Base-by-base conservation (phyloP, 2,329 filamentous ascomycete genomes). In the Gyromitra esculenta region DNA sequence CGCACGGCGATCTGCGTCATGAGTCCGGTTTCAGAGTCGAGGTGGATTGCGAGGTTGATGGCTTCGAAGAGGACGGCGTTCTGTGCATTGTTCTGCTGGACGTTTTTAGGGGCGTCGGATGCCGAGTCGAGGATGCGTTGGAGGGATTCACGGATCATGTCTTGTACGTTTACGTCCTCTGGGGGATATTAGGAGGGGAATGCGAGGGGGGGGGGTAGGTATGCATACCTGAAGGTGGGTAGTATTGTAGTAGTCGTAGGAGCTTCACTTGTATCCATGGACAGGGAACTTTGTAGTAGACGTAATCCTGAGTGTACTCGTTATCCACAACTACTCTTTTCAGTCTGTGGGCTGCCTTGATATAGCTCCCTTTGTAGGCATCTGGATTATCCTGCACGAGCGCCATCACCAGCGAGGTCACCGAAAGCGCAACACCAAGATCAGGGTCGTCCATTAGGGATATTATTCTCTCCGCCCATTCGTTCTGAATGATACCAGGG, bases 261-360 rank as follows among this genome's bases (percentile, higher is more conserved):
- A 99, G 87, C 85, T 99, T 99, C 82, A 98, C 92, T 84, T 98
- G 94, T 74, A 99, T 90, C 96, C 96, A 99, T 1, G 96, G 96
- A 82, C 96, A 99, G 0, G 96, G 96, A n/a, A 99, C 96, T 82
- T 97, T 97, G 87, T 99, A 99, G 86, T 99, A 99, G 35, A 97
- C 89, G 83, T 99, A 99, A 83, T 98, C 96, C 72, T 90, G 88
- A 0, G 93, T 89, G 81, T 93, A 96, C 81, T 99, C 95, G 79
- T 91, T 91, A 80, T 98, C 95, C 35, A 98, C 90, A 15, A 97
- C 87, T 80, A 98, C 92, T 79, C 92, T 91, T 85, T 97, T 97
- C 81, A 99, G 84, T 73, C 94, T 88, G 77, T 93, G 92, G 0
- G 95, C 95, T 41, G 95, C 95, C 85, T 98, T 99, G 79, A 94